Percentiles rank a stretch among this genome's conserved stretches.
Evolutionary conservation across 352 stramenopile genomes (phyloP).

Genomic region (Phytopythium cucurbitacearum): DNA sequence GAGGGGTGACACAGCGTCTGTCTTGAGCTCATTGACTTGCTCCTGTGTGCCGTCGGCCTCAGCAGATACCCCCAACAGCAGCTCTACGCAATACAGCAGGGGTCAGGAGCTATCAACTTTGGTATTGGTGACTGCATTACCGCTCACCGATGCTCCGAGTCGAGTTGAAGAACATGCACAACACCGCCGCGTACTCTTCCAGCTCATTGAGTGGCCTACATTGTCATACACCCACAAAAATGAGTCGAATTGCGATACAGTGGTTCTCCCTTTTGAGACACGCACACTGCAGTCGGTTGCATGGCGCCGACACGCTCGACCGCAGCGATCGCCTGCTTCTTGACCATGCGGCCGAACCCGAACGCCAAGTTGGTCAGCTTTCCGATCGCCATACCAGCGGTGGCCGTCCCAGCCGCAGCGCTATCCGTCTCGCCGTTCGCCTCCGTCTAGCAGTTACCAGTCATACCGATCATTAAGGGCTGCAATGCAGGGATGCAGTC

Average conservation of each 20-base stretch:
- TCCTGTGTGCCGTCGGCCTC: slow-evolving; percentile 51
- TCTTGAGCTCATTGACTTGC: slow-evolving; percentile 41
- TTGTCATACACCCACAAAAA: not conserved
- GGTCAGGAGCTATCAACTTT: not conserved
- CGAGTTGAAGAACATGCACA: slow-evolving; percentile 73
- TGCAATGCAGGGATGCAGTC: too few relatives aligned
- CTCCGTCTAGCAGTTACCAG: too few relatives aligned
- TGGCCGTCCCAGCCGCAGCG: too few relatives aligned
- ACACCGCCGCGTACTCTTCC: slow-evolving; percentile 64
- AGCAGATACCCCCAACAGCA: slow-evolving; percentile 45
- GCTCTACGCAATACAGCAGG: slow-evolving; percentile 23
- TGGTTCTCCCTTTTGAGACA: not conserved
- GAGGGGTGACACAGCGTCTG: slow-evolving; percentile 12
- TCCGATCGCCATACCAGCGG: slow-evolving; percentile 16
- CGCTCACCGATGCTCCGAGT: slow-evolving; percentile 55
- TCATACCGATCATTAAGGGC: not conserved
- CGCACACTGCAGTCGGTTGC: slow-evolving; percentile 47
- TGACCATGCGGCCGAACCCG: slow-evolving; percentile 80
- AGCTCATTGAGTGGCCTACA: slow-evolving; percentile 50
- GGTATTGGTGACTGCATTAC: not conserved
- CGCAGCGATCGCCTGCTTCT: slow-evolving; percentile 79
- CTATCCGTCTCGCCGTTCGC: too few relatives aligned
- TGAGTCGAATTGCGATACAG: not conserved
- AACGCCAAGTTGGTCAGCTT: slow-evolving; percentile 80
- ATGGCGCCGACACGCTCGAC: slow-evolving; percentile 72